phyloP scores from a whole-genome alignment of 164 flowering plant genomes.

The Paratinospora sagittata region DNA sequence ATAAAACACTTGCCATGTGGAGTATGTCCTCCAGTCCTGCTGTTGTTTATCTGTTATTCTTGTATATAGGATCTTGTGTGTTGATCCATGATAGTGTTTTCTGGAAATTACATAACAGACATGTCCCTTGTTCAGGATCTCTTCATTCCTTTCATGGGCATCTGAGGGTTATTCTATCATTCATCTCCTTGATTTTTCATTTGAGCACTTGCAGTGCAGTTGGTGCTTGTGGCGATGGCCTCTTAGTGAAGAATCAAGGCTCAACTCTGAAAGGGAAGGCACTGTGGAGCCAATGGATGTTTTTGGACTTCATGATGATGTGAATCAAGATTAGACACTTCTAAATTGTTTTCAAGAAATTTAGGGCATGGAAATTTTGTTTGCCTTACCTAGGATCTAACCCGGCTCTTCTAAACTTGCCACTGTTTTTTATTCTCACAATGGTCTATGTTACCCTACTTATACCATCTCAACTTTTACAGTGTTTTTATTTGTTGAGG shows the following conservation, averaged over 20 bases:
- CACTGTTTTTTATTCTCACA: not conserved
- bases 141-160: not conserved
- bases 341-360: not conserved
- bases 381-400: not conserved
- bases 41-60: not conserved
- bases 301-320: not conserved
- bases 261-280: not conserved
- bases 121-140: not conserved
- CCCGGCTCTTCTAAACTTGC: not conserved
- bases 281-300: not conserved
- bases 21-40: not conserved
- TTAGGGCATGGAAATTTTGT: not conserved
- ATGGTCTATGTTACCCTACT: not conserved
- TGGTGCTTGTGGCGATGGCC: not conserved
- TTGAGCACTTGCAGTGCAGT: conserved; percentile 2
- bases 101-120: not conserved
- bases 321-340: not conserved
- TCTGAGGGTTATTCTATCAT: not conserved
- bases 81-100: not conserved
- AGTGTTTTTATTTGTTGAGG: not conserved
- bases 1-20: not conserved
- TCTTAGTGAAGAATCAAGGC: not conserved
- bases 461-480: not conserved
- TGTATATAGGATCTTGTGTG: not conserved
- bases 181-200: not conserved